These are phyloP conservation scores for Dentipellis sp. DNA, from an alignment of 768 basidiomycete genomes.

Conservation along the genomic window DNA sequence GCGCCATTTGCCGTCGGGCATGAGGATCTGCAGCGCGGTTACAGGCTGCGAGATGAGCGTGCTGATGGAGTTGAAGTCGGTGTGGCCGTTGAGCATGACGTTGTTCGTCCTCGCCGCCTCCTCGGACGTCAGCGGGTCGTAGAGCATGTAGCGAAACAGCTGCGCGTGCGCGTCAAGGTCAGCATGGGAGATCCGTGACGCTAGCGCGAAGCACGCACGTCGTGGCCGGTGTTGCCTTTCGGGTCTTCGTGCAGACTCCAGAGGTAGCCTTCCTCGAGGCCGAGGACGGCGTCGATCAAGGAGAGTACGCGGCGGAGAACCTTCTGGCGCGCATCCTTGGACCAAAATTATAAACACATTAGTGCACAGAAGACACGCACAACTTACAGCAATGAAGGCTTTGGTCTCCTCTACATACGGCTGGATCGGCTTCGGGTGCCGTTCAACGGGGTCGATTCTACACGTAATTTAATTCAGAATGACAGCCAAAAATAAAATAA, in stretches of 20 bases:
- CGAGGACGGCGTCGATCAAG: slow-evolving; percentile 24
- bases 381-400: slow-evolving; percentile 17
- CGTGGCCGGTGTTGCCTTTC: slow-evolving; percentile 21
- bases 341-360: background rate
- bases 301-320: slow-evolving; percentile 22
- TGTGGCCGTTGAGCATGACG: slow-evolving; percentile 29
- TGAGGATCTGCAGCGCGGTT: slow-evolving; percentile 26
- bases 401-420: slow-evolving; percentile 24
- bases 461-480: background rate
- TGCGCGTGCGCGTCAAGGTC: slow-evolving; percentile 2
- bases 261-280: slow-evolving; percentile 23
- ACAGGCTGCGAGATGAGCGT: slow-evolving; percentile 26
- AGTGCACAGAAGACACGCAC: background rate
- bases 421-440: slow-evolving; percentile 23
- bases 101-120: slow-evolving; percentile 24
- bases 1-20: slow-evolving; percentile 28
- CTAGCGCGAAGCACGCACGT: slow-evolving; percentile 2
- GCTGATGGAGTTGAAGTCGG: slow-evolving; percentile 23
- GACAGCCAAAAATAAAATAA: background rate
- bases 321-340: slow-evolving; percentile 20
- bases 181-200: background rate
- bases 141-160: slow-evolving; percentile 27
- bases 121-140: slow-evolving; percentile 23
- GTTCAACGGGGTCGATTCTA: slow-evolving; percentile 23
- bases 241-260: slow-evolving; percentile 23